Evolutionary conservation across 2,329 filamentous ascomycete genomes (phyloP).

Genomic region (Neopestalotiopsis rosae): DNA sequence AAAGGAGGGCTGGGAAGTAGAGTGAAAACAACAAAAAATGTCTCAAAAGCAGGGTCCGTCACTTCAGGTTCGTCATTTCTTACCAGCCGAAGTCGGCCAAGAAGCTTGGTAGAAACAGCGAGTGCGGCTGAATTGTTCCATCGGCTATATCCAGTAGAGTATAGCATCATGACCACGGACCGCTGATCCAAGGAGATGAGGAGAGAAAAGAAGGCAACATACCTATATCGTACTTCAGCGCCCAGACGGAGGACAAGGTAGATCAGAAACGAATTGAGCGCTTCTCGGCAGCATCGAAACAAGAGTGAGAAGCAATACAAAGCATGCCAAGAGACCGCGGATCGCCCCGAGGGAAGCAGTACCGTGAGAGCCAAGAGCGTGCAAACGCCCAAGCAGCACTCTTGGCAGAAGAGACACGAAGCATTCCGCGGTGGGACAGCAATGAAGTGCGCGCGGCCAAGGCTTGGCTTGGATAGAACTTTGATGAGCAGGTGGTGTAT

Average conservation of each 20-base stretch:
- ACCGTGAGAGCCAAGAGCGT: constrained; percentile 1
- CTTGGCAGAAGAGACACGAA: constrained; percentile 2
- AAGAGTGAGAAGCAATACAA: constrained; percentile 4
- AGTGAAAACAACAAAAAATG: constrained; percentile 10
- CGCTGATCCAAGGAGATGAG: not conserved
- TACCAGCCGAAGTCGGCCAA: constrained; percentile 15
- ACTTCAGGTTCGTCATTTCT: not conserved
- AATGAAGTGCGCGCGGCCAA: not conserved
- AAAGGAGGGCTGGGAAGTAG: not conserved
- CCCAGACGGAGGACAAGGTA: not conserved
- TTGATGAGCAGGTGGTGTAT: not conserved
- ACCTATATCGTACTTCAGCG: not conserved
- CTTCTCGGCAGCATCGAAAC: not conserved
- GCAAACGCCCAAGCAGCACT: not conserved
- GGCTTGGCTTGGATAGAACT: not conserved
- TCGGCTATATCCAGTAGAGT: not conserved
- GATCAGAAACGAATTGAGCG: not conserved
- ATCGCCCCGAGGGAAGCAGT: constrained; percentile 6
- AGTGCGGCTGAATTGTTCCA: not conserved
- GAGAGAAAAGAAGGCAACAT: too few species aligned
- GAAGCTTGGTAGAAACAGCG: not conserved
- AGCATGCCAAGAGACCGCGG: constrained; percentile 12
- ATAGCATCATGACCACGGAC: not conserved
- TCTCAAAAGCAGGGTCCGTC: constrained; percentile 3
- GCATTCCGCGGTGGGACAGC: not conserved